Evolutionary conservation across 495 filamentous ascomycete genomes (phyloP).

Genomic region (Darksidea phi): DNA sequence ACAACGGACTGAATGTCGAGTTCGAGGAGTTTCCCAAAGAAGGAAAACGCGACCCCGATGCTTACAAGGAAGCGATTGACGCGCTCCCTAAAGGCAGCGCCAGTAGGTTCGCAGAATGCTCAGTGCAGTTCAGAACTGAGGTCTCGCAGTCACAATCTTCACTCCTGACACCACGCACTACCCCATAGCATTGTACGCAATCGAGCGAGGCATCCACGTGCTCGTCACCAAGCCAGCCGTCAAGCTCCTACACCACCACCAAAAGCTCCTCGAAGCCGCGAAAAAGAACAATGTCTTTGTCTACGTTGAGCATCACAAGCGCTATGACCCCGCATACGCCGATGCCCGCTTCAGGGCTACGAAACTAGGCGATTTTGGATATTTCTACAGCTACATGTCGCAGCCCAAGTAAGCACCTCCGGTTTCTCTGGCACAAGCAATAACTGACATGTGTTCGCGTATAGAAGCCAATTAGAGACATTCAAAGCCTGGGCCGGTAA

Average conservation of each 20-base stretch:
- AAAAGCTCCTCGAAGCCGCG: slow-evolving; percentile 67
- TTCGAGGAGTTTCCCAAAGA: slow-evolving; percentile 81
- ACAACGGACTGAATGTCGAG: slow-evolving; percentile 80
- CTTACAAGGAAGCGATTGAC: slow-evolving; percentile 90
- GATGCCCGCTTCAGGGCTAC: slow-evolving; percentile 76
- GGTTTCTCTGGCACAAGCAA: background rate
- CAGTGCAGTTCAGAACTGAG: background rate
- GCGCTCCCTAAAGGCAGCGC: slow-evolving; percentile 77
- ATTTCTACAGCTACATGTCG: slow-evolving; percentile 96
- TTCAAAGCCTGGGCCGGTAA: slow-evolving; percentile 95
- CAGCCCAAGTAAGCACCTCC: slow-evolving; percentile 68
- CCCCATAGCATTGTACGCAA: slow-evolving; percentile 91
- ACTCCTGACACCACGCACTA: slow-evolving; percentile 93
- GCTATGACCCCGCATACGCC: slow-evolving; percentile 87
- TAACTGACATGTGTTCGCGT: background rate
- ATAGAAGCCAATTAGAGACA: slow-evolving; percentile 70
- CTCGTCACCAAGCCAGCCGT: slow-evolving; percentile 95
- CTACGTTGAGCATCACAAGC: slow-evolving; percentile 95
- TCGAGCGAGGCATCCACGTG: slow-evolving; percentile 81
- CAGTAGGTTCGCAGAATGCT: slow-evolving; percentile 41
- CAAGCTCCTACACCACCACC: slow-evolving; percentile 76
- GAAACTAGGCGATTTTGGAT: slow-evolving; percentile 85
- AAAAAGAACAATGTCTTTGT: slow-evolving; percentile 80
- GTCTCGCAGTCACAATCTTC: slow-evolving; percentile 73
- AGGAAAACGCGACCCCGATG: slow-evolving; percentile 67